phyloP scores from a whole-genome alignment of 352 stramenopile genomes.

The Thalassiosira delicatula region DNA sequence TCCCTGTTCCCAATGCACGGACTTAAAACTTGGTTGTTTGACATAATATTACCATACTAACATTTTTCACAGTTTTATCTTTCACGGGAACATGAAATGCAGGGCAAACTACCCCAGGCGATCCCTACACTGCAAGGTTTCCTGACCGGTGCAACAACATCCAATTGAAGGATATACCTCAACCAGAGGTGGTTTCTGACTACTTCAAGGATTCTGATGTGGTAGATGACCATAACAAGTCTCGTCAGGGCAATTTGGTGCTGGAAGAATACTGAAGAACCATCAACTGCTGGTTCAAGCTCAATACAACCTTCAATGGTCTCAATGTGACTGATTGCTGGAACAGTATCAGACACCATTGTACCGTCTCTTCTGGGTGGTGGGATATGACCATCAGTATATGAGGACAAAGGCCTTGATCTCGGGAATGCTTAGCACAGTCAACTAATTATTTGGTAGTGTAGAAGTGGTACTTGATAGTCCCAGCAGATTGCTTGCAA shows the following conservation, averaged over 20 bases:
- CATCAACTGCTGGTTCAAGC: not conserved
- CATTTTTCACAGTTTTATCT: not conserved
- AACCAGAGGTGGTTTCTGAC: too few relatives aligned
- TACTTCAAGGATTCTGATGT: too few relatives aligned
- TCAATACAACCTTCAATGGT: not conserved
- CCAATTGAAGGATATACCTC: not conserved
- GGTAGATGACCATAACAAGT: not conserved
- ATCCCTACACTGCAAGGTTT: not conserved
- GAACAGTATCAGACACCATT: not conserved
- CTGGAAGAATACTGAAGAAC: not conserved
- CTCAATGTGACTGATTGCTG: not conserved
- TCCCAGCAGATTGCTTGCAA: too few relatives aligned
- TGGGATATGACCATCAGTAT: not conserved
- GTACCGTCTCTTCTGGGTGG: not conserved
- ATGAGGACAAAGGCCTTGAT: not conserved
- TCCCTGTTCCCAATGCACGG: too few relatives aligned
- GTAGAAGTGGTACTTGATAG: too few relatives aligned
- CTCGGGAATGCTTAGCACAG: not conserved
- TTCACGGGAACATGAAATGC: not conserved
- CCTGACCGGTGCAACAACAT: not conserved
- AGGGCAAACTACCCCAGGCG: not conserved
- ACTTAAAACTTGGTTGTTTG: too few relatives aligned
- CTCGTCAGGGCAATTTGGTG: not conserved
- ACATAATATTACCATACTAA: too few relatives aligned
- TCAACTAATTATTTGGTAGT: not conserved